Percentiles rank a stretch among this genome's conserved stretches.
phyloP scores from a whole-genome alignment of 176 grass and related monocot genomes.

The Oryza rufipogon region DNA sequence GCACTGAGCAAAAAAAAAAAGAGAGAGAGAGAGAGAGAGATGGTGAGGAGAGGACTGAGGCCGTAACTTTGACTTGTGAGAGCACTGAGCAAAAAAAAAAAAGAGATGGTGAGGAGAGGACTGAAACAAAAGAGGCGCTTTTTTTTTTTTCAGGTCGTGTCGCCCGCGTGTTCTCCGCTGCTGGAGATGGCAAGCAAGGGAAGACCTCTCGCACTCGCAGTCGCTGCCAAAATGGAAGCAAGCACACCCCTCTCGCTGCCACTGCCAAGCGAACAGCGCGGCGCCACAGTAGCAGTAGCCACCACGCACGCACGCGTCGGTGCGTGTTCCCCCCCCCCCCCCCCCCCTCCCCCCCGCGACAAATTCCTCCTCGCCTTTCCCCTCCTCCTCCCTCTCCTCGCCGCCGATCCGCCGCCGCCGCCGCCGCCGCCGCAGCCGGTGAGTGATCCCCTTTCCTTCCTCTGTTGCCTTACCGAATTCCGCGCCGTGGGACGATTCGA shows the following conservation, averaged over 20 bases:
- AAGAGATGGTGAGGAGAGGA: neutral
- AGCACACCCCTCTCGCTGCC: neutral
- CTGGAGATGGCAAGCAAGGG: neutral
- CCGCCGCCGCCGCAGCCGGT: conserved; percentile 5
- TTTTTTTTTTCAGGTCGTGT: neutral
- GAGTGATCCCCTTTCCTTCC: neutral
- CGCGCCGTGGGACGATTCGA: conserved; percentile 1
- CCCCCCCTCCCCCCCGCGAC: neutral
- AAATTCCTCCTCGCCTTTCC: conserved; percentile 25
- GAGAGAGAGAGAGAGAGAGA: too few species aligned
- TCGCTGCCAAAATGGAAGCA: neutral
- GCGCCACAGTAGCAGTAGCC: conserved; percentile 26
- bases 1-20: too few species aligned
- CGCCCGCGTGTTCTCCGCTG: conserved; percentile 2
- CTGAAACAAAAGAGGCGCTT: neutral
- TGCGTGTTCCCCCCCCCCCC: too few species aligned
- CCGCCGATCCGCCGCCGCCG: neutral
- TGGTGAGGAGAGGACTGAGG: too few species aligned
- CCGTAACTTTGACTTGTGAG: neutral
- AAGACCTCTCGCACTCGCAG: too few species aligned
- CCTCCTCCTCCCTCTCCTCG: neutral
- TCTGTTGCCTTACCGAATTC: neutral
- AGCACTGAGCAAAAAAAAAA: too few species aligned
- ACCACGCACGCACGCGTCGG: too few species aligned
- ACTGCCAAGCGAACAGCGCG: conserved; percentile 3